phyloP scores from a whole-genome alignment of 1,284 basidiomycete species.

The Apiotrichum brassicae region DNA sequence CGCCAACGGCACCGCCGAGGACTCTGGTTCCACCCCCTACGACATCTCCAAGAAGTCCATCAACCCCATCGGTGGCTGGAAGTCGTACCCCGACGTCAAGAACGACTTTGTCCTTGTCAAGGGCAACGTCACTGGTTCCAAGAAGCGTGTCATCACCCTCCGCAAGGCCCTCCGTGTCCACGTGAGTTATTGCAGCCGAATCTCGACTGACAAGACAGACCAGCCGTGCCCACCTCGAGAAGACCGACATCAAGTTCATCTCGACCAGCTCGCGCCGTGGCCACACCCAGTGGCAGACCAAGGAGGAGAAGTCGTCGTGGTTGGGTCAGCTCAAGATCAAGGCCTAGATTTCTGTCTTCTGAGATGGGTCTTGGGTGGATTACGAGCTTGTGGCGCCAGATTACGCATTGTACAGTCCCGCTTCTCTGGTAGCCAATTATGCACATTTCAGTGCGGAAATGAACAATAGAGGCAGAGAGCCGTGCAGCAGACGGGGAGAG shows the following conservation, averaged over 20 bases:
- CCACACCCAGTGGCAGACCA: constrained; percentile 67
- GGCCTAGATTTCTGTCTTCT: too few species aligned
- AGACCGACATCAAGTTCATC: constrained; percentile 92
- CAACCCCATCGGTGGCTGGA: constrained; percentile 99
- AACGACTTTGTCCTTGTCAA: constrained; percentile 97
- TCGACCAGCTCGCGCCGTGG: constrained; percentile 82
- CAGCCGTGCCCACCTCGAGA: constrained; percentile 59
- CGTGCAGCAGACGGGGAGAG: too few species aligned
- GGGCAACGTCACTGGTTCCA: constrained; percentile 88
- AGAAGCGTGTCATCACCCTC: constrained; percentile 74
- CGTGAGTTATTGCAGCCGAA: too few species aligned
- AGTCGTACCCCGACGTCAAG: constrained; percentile 93
- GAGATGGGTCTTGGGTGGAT: too few species aligned
- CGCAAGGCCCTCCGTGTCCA: constrained; percentile 38
- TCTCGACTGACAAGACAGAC: too few species aligned
- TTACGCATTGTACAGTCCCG: too few species aligned
- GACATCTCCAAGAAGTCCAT: constrained; percentile 92
- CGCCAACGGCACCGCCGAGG: constrained; percentile 69
- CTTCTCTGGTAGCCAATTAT: too few species aligned
- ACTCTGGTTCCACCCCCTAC: constrained; percentile 86
- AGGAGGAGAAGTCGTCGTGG: constrained; percentile 92
- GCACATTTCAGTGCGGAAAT: too few species aligned
- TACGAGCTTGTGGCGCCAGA: too few species aligned
- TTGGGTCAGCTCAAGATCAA: constrained; percentile 59
- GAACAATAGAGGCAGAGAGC: too few species aligned